Evolutionary conservation across 2,329 filamentous ascomycete species (phyloP).

Genomic region (Bipolaris bicolor): DNA sequence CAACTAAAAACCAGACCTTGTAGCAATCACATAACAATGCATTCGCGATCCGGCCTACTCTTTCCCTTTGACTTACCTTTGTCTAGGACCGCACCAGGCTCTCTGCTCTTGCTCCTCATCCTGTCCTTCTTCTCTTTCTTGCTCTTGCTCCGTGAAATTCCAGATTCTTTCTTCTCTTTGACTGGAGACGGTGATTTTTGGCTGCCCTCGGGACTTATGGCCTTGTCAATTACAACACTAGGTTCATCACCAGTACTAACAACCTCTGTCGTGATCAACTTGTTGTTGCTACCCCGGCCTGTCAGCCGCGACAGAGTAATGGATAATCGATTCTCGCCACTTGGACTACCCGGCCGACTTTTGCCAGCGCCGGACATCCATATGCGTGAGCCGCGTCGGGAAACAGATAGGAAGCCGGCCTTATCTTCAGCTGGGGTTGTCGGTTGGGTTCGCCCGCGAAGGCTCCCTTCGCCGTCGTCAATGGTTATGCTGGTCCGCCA

Average conservation of each 20-base stretch:
- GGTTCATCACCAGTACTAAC: slow-evolving; percentile 30
- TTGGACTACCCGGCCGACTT: slow-evolving; percentile 52
- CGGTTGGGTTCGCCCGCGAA: slow-evolving; percentile 44
- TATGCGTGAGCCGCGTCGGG: slow-evolving; percentile 42
- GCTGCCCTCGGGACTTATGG: slow-evolving; percentile 22
- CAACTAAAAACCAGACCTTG: slow-evolving; percentile 1
- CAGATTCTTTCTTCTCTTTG: slow-evolving; percentile 34
- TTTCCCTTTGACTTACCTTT: slow-evolving; percentile 39
- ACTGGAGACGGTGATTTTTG: slow-evolving; percentile 18
- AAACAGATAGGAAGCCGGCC: slow-evolving; percentile 39
- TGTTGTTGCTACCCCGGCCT: slow-evolving; percentile 52
- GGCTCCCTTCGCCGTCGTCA: slow-evolving; percentile 46
- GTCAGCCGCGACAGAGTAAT: slow-evolving; percentile 50
- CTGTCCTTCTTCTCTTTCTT: slow-evolving; percentile 41
- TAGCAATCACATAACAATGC: slow-evolving; percentile 51
- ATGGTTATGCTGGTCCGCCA: slow-evolving; percentile 50
- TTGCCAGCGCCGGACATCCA: slow-evolving; percentile 43
- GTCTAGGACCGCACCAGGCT: slow-evolving; percentile 41
- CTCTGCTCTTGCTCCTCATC: slow-evolving; percentile 51
- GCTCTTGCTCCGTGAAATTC: slow-evolving; percentile 37
- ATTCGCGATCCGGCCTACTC: slow-evolving; percentile 52
- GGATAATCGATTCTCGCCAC: slow-evolving; percentile 50
- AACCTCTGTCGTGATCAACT: slow-evolving; percentile 38
- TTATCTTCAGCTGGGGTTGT: slow-evolving; percentile 55
- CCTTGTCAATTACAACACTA: slow-evolving; percentile 35